phyloP scores from a whole-genome alignment of 176 grass and related monocot species.

The Poa annua region DNA sequence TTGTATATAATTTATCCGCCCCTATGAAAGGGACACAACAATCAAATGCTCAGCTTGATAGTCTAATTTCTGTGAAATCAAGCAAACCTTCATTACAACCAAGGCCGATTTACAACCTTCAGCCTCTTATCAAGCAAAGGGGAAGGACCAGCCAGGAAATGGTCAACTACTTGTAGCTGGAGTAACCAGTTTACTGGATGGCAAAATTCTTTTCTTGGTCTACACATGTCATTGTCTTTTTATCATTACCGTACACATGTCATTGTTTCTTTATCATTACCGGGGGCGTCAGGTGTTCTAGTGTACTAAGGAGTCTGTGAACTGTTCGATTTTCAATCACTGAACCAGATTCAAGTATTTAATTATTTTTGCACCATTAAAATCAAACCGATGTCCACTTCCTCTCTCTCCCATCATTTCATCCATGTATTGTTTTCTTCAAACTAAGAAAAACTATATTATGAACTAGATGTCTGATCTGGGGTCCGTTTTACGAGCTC shows the following conservation, averaged over 20 bases:
- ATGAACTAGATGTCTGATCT: neutral
- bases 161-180: constrained; percentile 21
- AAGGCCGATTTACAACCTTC: neutral
- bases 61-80: constrained; percentile 8
- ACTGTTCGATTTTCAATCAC: no score
- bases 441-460: neutral
- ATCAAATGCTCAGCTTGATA: constrained; percentile 33
- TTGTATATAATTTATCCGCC: neutral
- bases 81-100: neutral
- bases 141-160: neutral
- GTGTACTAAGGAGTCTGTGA: neutral
- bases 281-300: neutral
- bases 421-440: neutral
- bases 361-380: no score
- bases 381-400: neutral
- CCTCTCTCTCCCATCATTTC: neutral
- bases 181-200: neutral
- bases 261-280: constrained; percentile 31
- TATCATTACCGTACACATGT: neutral
- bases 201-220: neutral
- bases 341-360: no score
- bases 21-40: neutral
- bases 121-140: constrained; percentile 25
- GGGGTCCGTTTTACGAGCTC: neutral
- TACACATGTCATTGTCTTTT: constrained; percentile 20